Evolutionary conservation across 73 alveolate genomes (phyloP).

Genomic region (Paramecium primaurelia): DNA sequence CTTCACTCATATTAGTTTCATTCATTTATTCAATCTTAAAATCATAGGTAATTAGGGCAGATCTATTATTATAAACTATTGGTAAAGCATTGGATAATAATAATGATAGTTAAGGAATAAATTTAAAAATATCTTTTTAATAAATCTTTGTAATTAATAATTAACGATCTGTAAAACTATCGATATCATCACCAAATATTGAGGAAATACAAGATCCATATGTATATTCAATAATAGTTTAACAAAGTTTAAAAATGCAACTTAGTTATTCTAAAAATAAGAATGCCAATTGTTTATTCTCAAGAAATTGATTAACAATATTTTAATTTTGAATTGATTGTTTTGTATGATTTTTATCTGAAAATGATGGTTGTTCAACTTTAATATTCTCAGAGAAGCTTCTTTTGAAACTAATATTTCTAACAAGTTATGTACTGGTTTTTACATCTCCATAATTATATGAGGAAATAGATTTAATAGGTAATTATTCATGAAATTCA

Average conservation of each 20-base stretch:
- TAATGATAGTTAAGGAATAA: neutral
- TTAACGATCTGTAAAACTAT: neutral
- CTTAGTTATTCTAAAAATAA: neutral
- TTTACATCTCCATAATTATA: neutral
- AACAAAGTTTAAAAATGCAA: neutral
- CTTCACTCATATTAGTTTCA: neutral
- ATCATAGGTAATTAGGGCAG: neutral
- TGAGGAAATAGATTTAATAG: neutral
- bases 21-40: neutral
- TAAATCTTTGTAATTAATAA: no score
- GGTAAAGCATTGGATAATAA: neutral
- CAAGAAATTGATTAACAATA: neutral
- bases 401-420: neutral
- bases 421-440: neutral
- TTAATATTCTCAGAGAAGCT: neutral
- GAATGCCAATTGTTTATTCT: neutral
- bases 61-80: neutral
- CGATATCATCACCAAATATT: neutral
- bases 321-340: neutral
- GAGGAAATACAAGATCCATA: neutral
- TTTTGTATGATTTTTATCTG: neutral
- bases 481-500: neutral
- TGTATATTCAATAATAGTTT: neutral
- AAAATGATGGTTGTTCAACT: neutral
- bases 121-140: neutral